phyloP scores from a whole-genome alignment of 2,329 filamentous ascomycete species.

The Nemania sp. region DNA sequence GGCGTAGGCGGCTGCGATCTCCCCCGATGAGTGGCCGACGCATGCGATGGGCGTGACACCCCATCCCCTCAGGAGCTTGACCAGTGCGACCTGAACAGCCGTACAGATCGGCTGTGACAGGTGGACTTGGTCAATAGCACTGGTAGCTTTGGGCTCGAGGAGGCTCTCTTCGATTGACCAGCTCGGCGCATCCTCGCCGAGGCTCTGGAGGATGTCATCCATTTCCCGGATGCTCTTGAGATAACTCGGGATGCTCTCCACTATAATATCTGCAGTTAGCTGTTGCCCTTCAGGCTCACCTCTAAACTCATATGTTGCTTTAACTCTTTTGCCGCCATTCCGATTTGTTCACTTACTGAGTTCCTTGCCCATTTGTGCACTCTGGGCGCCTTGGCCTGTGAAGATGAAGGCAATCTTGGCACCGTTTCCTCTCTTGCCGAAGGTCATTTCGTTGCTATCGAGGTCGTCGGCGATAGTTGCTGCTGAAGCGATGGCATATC shows the following conservation, averaged over 20 bases:
- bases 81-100: slow-evolving; percentile 38
- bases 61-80: slow-evolving; percentile 34
- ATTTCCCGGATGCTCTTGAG: slow-evolving; percentile 7
- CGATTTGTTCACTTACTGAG: too few relatives aligned
- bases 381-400: slow-evolving; percentile 19
- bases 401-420: slow-evolving; percentile 16
- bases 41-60: slow-evolving; percentile 33
- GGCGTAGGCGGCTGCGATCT: slow-evolving; percentile 41
- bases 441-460: not conserved
- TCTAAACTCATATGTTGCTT: too few relatives aligned
- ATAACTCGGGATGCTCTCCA: slow-evolving; percentile 10
- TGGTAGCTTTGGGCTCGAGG: slow-evolving; percentile 5
- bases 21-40: slow-evolving; percentile 43
- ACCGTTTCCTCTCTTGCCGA: not conserved
- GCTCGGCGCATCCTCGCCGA: slow-evolving; percentile 30
- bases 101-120: slow-evolving; percentile 39
- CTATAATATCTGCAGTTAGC: too few relatives aligned
- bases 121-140: slow-evolving; percentile 39
- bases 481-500: slow-evolving; percentile 4
- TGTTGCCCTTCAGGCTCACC: too few relatives aligned
- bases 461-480: not conserved
- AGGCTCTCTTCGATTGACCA: slow-evolving; percentile 7
- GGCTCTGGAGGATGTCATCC: slow-evolving; percentile 25
- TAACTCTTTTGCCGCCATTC: too few relatives aligned
- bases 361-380: slow-evolving; percentile 45